phyloP scores from a whole-genome alignment of 116 monocot species.

The Iris pallida region DNA sequence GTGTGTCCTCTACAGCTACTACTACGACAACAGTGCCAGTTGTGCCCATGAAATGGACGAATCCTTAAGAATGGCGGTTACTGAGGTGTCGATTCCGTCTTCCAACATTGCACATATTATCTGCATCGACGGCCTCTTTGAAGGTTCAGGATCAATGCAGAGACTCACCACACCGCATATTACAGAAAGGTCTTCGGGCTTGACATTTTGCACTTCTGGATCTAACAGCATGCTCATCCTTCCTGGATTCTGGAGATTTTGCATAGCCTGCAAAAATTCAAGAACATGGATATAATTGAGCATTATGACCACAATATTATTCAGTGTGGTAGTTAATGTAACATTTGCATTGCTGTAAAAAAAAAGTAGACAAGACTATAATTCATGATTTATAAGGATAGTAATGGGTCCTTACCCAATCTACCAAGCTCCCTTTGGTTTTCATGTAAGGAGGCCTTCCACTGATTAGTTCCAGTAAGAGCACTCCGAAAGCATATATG shows the following conservation, averaged over 20 bases:
- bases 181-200: conserved; percentile 50
- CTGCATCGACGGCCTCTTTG: conserved; percentile 79
- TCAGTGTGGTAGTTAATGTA: no score
- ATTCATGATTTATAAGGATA: no score
- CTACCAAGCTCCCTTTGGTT: conserved; percentile 34
- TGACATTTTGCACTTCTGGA: conserved; percentile 60
- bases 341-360: no score
- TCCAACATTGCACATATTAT: conserved; percentile 69
- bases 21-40: conserved; percentile 48
- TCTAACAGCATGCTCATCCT: conserved; percentile 59
- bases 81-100: conserved; percentile 67
- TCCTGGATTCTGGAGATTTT: conserved; percentile 49
- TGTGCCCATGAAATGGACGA: conserved; percentile 79
- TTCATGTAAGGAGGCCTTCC: conserved; percentile 44
- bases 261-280: conserved; percentile 45
- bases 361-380: no score
- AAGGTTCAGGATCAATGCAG: conserved; percentile 59
- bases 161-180: conserved; percentile 61
- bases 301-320: no score
- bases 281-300: no score
- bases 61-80: conserved; percentile 48
- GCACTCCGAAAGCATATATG: conserved; percentile 44
- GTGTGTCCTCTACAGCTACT: conserved; percentile 10
- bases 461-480: conserved; percentile 57
- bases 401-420: conserved; percentile 31